Base-by-base conservation (phyloP, 2,329 filamentous ascomycete genomes). In the Beauveria bassiana region DNA sequence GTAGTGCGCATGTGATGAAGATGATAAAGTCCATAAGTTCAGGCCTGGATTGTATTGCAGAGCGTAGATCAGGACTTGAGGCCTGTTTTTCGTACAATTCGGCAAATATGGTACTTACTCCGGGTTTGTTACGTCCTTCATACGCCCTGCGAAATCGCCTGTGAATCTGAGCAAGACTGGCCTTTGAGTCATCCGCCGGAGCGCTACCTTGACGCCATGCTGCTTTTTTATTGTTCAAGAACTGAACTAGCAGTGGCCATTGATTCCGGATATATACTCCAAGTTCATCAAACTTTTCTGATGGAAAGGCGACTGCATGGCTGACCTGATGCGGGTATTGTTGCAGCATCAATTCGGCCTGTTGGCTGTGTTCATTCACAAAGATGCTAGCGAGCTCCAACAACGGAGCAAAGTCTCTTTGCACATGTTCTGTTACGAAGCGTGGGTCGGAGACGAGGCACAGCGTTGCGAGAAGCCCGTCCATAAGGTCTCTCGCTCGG, bases 21-120 rank as follows among this genome's bases (percentile, higher is more conserved):
- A 77, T 63, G 68, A 75, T 75, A 43, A 70, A 78, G 63, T 78
- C 73, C 43, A 78, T 66, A 6, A 75, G 70, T 18, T 75, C 71
- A 1, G 69, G 66, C 28, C 72, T 69, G 7, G 68, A 62, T n/a
- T 67, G 69, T n/a, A 78, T 64, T 24, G 72, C 68, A 12, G 63
- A 47, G 12, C 64, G 64, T 12, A 75, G 64, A 4, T 61, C 61
- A 0, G 68, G 66, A 42, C 67, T 66, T 4, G 69, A 62, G 14
- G 64, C 66, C 22, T 75, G 45, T 9, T 64, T 62, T 5, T 62
- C 47, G 40, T 65, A 67, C 51, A 78, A 64, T 20, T 72, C 68
- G 38, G 70, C 54, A 75, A 75, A 77, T 50, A 75, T 65, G 26
- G 67, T 66, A 9, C 66, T 63, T 42, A 73, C 62, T 20, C 68